Evolutionary conservation across 2,329 filamentous ascomycete genomes (phyloP), one percentile per base, ranked within the genome.

Genomic region (Ascocoryne sarcoides): DNA sequence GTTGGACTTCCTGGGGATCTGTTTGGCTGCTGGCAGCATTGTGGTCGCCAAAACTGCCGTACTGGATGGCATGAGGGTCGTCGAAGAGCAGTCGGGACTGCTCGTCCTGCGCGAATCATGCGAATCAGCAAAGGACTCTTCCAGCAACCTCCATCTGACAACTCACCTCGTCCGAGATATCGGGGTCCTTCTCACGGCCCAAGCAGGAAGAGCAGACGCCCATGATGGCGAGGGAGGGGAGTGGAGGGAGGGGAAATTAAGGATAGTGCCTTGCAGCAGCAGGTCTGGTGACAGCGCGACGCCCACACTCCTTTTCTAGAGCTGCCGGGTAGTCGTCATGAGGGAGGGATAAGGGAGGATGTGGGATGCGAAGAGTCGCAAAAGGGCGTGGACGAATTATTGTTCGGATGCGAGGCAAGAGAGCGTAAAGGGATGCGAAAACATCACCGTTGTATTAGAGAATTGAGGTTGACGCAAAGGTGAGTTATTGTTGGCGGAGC

Each of bases 171-270:
- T 77, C 73, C 43, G 70, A 70, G 21, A 63, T 60, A 47, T 75
- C 71, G 28, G 43, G 44, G 49, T 63, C 65, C 38, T 66, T 64
- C 40, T 67, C 66, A 48, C 64, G 60, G 47, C 76, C 74, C 32
- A 81, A 62, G 55, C 76, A 81, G 41, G 76, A 79, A 46, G 70
- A 66, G 60, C 76, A 80, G 59, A 67, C 67, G 44, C 76, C 76
- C 76, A 80, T 80, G 37, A 21, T 46, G 18, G 41, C 19, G 39
- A 12, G 30, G 26, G 30, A 26, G 38, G 30, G 37, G 28, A 23
- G 17, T 26, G 23, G 7, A 12, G 12, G 7, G 23, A 7, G 7
- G 23, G 23, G 23, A 26, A 12, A 26, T 26, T 26, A 26, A n/a
- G 32, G 37, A 36, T 16, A 31, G 42, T 43, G 40, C 23, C 16